Base-by-base conservation (phyloP, 176 grass and related monocot species). In the Phoenix roebelenii region DNA sequence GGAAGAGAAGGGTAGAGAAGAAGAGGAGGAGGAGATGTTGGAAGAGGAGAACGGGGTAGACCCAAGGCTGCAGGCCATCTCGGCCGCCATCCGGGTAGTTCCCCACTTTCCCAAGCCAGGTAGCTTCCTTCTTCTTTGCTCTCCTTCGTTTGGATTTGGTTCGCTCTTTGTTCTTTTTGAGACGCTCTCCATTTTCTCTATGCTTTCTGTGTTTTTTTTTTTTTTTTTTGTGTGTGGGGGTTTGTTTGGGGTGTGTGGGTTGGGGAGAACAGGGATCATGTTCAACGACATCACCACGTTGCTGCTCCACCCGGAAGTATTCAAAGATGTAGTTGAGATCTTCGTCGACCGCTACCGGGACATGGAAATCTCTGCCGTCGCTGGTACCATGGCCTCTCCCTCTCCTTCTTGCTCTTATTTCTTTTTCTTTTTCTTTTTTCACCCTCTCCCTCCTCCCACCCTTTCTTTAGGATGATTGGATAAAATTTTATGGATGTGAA, bases 221-320 rank as follows among this genome's bases (percentile, higher is more conserved):
- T 22, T 3, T 35, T 48, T 3, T 22, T 29, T 1, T 57, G 60
- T n/a, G n/a, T n/a, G n/a, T n/a, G 26, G 26, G 4, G 3, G 23
- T 24, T 44, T 3, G 19, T 23, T 5, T 49, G 60, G 29, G n/a
- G 6, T 12, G 14, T 44, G 35, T 44, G 2, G 7, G 9, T 44
- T 12, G 3, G 24, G 19, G 55, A 0, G 15, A 28, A 74, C 83
- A 96, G 92, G 87, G 51, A 97, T 97, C 83, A 91, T 90, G 87
- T 97, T 97, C 80, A 97, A 97, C 74, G 87, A 97, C 76, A 88
- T 97, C 79, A 97, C 92, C 50, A 63, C 73, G 61, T 63, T 97
- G 58, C 70, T 97, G 78, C 92, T 88, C 49, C 80, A 71, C 51
- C 92, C 92, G 25, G 59, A 24, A 65, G 87, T 83, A 52, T 97